A percentile compares a stretch with the other conserved stretches of the same genome.
phyloP scores from a whole-genome alignment of 306 rosid species.

The Sesbania bispinosa region DNA sequence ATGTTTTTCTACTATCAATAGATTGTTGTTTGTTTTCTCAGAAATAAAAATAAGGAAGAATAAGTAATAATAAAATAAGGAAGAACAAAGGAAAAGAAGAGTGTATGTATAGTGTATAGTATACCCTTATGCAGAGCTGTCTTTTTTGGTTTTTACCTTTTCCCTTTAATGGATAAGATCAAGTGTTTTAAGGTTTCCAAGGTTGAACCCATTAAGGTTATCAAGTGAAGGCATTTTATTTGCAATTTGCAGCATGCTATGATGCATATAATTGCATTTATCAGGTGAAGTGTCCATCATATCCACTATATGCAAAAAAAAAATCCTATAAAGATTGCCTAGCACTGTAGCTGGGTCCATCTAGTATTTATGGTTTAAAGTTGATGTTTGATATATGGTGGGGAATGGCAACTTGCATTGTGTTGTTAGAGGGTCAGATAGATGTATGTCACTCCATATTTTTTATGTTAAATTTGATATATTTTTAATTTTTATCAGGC shows the following conservation, averaged over 20 bases:
- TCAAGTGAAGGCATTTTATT: constrained; percentile 9
- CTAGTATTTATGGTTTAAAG: background rate
- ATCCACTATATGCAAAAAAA: background rate
- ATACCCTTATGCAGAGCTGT: background rate
- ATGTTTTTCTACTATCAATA: background rate
- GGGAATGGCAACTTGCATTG: background rate
- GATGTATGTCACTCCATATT: background rate
- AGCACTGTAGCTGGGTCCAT: constrained; percentile 6
- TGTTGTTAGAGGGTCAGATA: background rate
- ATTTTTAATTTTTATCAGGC: too few species aligned
- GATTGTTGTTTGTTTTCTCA: background rate
- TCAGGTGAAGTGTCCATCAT: constrained; percentile 6
- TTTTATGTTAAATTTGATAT: background rate
- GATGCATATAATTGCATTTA: background rate
- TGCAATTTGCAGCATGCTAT: background rate
- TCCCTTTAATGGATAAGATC: constrained; percentile 15
- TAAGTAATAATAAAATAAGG: background rate
- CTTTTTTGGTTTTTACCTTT: background rate
- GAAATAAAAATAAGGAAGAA: background rate
- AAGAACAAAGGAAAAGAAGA: background rate
- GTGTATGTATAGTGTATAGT: background rate
- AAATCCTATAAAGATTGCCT: background rate
- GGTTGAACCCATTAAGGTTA: background rate
- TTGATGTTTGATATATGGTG: constrained; percentile 17
- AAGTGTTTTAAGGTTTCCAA: constrained; percentile 1